Conservation (phyloP, 2,329 filamentous ascomycete species). For the Tolypocladium endophyticum region DNA sequence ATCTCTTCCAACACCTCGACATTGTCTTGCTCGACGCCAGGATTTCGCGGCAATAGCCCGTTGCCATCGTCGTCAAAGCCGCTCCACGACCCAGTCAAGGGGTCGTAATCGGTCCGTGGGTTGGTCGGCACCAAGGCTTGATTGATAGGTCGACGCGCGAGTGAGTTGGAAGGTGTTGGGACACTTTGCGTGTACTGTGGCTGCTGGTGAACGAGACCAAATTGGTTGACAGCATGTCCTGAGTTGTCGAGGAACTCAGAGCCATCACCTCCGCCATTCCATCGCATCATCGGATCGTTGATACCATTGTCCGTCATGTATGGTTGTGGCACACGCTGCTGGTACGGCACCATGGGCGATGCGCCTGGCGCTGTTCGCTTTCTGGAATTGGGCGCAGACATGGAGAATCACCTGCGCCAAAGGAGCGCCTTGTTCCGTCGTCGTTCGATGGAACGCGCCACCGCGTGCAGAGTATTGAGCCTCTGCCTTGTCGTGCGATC, state of each 20-base stretch:
- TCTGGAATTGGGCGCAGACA: slow-evolving; percentile 43
- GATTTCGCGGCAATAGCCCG: slow-evolving; percentile 24
- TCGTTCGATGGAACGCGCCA: background rate
- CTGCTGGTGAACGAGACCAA: slow-evolving; percentile 26
- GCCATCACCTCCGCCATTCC: slow-evolving; percentile 29
- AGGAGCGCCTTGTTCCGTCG: background rate
- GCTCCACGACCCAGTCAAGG: slow-evolving; percentile 27
- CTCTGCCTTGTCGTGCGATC: background rate
- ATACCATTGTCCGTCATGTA: slow-evolving; percentile 34
- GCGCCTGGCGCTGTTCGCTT: slow-evolving; percentile 68
- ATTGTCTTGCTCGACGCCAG: slow-evolving; percentile 50
- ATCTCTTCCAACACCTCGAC: slow-evolving; percentile 70
- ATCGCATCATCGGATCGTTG: slow-evolving; percentile 35
- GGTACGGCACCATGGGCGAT: slow-evolving; percentile 48
- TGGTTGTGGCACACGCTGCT: slow-evolving; percentile 37
- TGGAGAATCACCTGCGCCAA: slow-evolving; percentile 11
- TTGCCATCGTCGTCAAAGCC: slow-evolving; percentile 30
- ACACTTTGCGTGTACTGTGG: slow-evolving; percentile 20
- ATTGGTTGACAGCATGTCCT: slow-evolving; percentile 23
- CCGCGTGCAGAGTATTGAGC: background rate
- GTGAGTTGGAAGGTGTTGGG: slow-evolving; percentile 33
- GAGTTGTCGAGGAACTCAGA: slow-evolving; percentile 25
- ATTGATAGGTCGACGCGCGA: slow-evolving; percentile 42
- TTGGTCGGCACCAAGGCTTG: slow-evolving; percentile 36
- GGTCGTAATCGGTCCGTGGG: slow-evolving; percentile 25